A percentile compares a stretch with the other conserved stretches of the same genome.
These are phyloP conservation scores for Euptelea pleiosperma DNA, from an alignment of 164 flowering plant genomes.

Conservation along the genomic window DNA sequence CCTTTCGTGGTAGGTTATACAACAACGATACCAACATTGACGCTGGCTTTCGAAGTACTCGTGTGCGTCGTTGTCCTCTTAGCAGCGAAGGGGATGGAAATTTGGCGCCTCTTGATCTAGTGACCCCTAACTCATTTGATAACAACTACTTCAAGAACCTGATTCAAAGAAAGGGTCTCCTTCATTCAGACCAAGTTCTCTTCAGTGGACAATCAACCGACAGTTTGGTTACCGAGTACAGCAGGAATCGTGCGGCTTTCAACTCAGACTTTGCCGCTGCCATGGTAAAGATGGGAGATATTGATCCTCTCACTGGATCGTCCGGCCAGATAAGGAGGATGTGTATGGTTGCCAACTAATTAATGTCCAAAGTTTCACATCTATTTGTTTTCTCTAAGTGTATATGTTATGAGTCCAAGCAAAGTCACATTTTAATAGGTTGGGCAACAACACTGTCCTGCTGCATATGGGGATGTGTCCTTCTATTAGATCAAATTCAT, in stretches of 20 bases:
- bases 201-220: slow-evolving; percentile 32
- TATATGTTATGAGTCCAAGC: too few species aligned
- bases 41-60: slow-evolving; percentile 32
- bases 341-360: slow-evolving; percentile 27
- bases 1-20: slow-evolving; percentile 34
- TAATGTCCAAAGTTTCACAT: not conserved
- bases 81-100: slow-evolving; percentile 18
- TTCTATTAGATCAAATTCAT: too few species aligned
- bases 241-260: slow-evolving; percentile 21
- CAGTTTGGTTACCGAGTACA: slow-evolving; percentile 26
- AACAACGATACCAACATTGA: slow-evolving; percentile 38
- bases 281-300: slow-evolving; percentile 42
- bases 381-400: too few species aligned
- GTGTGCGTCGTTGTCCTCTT: slow-evolving; percentile 28
- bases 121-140: slow-evolving; percentile 42
- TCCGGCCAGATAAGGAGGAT: slow-evolving; percentile 37
- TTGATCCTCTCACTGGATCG: slow-evolving; percentile 39
- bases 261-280: slow-evolving; percentile 33
- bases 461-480: too few species aligned
- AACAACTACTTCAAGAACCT: slow-evolving; percentile 50
- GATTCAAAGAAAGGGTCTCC: slow-evolving; percentile 34
- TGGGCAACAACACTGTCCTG: too few species aligned
- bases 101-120: slow-evolving; percentile 46
- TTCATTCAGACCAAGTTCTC: slow-evolving; percentile 35
- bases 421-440: too few species aligned